Evolutionary conservation across 371 early-diverging fungal species (phyloP).

Genomic region (Synchytrium microbalum): DNA sequence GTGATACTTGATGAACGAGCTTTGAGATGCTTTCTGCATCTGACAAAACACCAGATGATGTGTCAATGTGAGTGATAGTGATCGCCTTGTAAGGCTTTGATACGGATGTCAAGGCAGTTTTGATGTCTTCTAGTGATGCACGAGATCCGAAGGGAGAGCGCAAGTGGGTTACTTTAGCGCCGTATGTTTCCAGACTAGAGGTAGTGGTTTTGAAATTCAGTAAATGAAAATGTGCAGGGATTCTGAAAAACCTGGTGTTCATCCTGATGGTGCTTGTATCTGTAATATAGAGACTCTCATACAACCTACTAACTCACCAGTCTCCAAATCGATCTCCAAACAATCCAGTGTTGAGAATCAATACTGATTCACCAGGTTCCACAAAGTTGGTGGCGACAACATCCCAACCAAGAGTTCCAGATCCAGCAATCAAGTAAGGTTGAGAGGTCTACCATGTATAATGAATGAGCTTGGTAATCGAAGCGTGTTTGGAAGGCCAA

Average conservation of each 20-base stretch:
- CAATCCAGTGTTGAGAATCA: constrained; percentile 87
- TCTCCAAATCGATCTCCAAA: constrained; percentile 94
- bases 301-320: constrained; percentile 46
- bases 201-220: constrained; percentile 1
- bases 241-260: no score
- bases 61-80: constrained; percentile 93
- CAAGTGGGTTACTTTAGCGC: constrained; percentile 72
- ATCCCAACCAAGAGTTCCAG: constrained; percentile 92
- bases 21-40: constrained; percentile 63
- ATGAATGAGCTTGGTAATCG: not conserved
- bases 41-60: constrained; percentile 66
- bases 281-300: no score
- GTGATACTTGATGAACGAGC: constrained; percentile 66
- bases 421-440: constrained; percentile 90
- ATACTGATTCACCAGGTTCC: constrained; percentile 80
- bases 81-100: constrained; percentile 66
- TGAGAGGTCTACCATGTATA: constrained; percentile 57
- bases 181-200: constrained; percentile 68
- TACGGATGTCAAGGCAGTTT: constrained; percentile 47
- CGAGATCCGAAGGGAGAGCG: constrained; percentile 59
- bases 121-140: constrained; percentile 43
- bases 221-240: constrained; percentile 5
- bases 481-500: constrained; percentile 2
- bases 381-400: constrained; percentile 84
- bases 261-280: no score